Percentiles rank a stretch among this genome's conserved stretches.
Conservation (phyloP, 345 rosid species). For the Gossypium ekmanianum region DNA sequence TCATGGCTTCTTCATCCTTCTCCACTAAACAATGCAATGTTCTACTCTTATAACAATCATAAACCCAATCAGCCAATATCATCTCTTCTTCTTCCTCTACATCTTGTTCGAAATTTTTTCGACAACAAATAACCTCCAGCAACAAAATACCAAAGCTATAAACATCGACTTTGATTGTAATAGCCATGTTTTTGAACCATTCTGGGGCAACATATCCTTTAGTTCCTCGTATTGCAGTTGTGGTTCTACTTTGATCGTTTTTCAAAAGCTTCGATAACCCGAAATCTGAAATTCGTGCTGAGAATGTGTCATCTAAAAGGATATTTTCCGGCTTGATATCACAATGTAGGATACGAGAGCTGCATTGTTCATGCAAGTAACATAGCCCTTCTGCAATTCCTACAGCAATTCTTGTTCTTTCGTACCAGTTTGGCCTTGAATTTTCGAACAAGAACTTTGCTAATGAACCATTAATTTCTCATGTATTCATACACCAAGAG, state of each 20-base stretch:
- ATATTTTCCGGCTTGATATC: neutral
- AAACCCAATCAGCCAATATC: slow-evolving; percentile 15
- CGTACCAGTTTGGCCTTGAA: slow-evolving; percentile 17
- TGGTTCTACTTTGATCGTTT: neutral
- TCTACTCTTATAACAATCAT: slow-evolving; percentile 34
- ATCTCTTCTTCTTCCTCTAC: neutral
- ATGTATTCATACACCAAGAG: slow-evolving; percentile 17
- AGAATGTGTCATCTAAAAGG: slow-evolving; percentile 4
- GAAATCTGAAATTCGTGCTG: slow-evolving; percentile 20
- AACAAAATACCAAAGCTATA: neutral
- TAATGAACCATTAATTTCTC: slow-evolving; percentile 8
- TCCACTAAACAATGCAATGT: slow-evolving; percentile 27
- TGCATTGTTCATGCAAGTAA: slow-evolving; percentile 1
- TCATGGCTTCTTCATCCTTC: slow-evolving; percentile 37
- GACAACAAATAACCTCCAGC: neutral
- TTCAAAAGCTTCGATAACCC: slow-evolving; percentile 21
- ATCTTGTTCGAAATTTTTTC: neutral
- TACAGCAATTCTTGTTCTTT: slow-evolving; percentile 15
- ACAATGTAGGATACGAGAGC: neutral
- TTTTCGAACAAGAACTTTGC: neutral
- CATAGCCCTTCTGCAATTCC: slow-evolving; percentile 14
- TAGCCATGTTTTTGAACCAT: slow-evolving; percentile 31
- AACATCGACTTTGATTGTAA: slow-evolving; percentile 16
- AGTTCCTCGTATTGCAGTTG: slow-evolving; percentile 2
- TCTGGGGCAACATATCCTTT: slow-evolving; percentile 12